Evolutionary conservation across 2,329 filamentous ascomycete species (phyloP).

Genomic region (Myotisia sp.): DNA sequence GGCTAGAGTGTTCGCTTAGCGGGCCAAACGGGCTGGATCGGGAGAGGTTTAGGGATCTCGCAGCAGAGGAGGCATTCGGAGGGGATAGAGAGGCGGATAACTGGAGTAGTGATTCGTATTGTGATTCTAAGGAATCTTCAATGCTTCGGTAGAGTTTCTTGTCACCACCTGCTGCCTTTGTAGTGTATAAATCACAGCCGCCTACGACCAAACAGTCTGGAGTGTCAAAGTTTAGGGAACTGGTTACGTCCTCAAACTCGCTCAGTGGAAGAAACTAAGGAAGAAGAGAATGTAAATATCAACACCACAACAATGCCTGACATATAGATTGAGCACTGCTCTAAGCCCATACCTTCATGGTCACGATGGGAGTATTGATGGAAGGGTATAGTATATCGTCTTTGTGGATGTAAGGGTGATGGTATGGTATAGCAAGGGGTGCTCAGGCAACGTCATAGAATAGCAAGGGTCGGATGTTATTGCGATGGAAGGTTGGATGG

Average conservation of each 20-base stretch:
- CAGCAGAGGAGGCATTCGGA: slow-evolving; percentile 58
- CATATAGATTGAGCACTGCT: background rate
- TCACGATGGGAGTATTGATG: no score
- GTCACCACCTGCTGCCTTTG: slow-evolving; percentile 85
- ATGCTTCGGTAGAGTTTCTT: slow-evolving; percentile 97
- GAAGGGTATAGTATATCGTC: no score
- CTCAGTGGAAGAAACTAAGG: slow-evolving; percentile 82
- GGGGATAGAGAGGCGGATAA: slow-evolving; percentile 79
- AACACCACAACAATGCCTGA: no score
- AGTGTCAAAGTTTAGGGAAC: slow-evolving; percentile 89
- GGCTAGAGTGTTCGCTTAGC: slow-evolving; percentile 72
- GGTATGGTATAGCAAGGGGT: no score
- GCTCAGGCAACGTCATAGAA: no score
- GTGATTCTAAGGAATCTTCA: slow-evolving; percentile 75
- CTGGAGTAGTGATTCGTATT: slow-evolving; percentile 76
- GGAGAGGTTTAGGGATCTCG: slow-evolving; percentile 55
- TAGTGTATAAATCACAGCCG: slow-evolving; percentile 92
- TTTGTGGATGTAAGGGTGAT: no score
- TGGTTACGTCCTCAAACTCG: slow-evolving; percentile 82
- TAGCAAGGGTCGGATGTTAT: no score
- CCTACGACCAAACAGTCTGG: slow-evolving; percentile 83
- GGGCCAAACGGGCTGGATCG: slow-evolving; percentile 85
- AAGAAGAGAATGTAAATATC: background rate
- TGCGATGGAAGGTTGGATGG: no score
- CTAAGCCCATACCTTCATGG: slow-evolving; percentile 8